Percentiles rank a stretch among this genome's conserved stretches.
Conservation (phyloP, 129 eudicot species). For the Logfia minima region DNA sequence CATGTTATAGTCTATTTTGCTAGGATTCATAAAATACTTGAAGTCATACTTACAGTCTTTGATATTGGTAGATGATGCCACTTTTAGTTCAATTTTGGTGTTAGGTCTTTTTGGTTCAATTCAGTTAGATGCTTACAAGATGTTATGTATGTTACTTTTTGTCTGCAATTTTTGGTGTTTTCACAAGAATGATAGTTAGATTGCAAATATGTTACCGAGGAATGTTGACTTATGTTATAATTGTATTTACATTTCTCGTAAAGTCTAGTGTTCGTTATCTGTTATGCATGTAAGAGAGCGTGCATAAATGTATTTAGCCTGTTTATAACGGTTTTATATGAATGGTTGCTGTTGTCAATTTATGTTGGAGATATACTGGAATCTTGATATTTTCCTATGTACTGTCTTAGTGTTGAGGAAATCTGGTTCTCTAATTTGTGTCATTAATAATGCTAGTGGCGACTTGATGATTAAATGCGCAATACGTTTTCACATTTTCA, state of each 20-base stretch:
- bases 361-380: not conserved
- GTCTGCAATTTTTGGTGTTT: not conserved
- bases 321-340: not conserved
- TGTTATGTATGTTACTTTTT: not conserved
- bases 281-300: not conserved
- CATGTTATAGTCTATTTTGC: not conserved
- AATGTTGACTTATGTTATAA: slow-evolving; percentile 10
- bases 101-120: not conserved
- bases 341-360: not conserved
- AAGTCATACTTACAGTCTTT: not conserved
- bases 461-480: not conserved
- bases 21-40: not conserved
- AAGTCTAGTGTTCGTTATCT: not conserved
- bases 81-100: not conserved
- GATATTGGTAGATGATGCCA: slow-evolving; percentile 5
- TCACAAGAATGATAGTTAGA: not conserved
- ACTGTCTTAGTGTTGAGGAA: not conserved
- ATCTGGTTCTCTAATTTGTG: not conserved
- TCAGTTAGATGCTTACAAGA: not conserved
- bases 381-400: not conserved
- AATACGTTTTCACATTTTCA: not conserved
- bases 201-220: not conserved
- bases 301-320: not conserved
- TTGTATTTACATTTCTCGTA: not conserved
- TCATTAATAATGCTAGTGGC: not conserved